Evolutionary conservation across 208 protist genomes (phyloP), one percentile per base, ranked within the genome.

Genomic region (Trypanosoma boissoni): DNA sequence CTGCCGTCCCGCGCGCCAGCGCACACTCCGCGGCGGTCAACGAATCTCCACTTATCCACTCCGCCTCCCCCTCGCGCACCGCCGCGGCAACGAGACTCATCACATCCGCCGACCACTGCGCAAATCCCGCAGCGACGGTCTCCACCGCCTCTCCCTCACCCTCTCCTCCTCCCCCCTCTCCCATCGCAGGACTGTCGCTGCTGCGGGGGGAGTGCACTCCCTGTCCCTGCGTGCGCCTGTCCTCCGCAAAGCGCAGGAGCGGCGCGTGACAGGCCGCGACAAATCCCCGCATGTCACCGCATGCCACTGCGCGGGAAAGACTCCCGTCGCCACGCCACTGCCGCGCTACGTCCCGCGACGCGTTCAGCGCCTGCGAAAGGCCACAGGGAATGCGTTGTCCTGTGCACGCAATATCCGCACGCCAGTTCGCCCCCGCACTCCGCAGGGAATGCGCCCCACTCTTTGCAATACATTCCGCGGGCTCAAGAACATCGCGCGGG

Each of bases 401-500:
- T n/a, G n/a, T n/a, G n/a, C n/a, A n/a, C n/a, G n/a, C n/a, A n/a
- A n/a, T n/a, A n/a, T n/a, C n/a, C n/a, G n/a, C n/a, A n/a, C n/a
- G n/a, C n/a, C n/a, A n/a, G n/a, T n/a, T n/a, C n/a, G n/a, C n/a
- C n/a, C n/a, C n/a, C n/a, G n/a, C n/a, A n/a, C n/a, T n/a, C n/a
- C n/a, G n/a, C n/a, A n/a, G n/a, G n/a, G n/a, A n/a, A n/a, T n/a
- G n/a, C n/a, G n/a, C n/a, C n/a, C n/a, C n/a, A n/a, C n/a, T n/a
- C n/a, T n/a, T n/a, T n/a, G n/a, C n/a, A n/a, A n/a, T 12, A 16
- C 14, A 32, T 10, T 10, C 5, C 24, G 14, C 26, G 1, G 21
- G 23, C 21, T n/a, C 58, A 26, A 64, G 45, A 12, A 64, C 21
- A 21, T 64, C 34, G 3, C 7, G 34, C 7, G 58, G 46, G n/a